Evolutionary conservation across 176 grass and related monocot species (phyloP).

Genomic region (Eremochloa ophiuroides): DNA sequence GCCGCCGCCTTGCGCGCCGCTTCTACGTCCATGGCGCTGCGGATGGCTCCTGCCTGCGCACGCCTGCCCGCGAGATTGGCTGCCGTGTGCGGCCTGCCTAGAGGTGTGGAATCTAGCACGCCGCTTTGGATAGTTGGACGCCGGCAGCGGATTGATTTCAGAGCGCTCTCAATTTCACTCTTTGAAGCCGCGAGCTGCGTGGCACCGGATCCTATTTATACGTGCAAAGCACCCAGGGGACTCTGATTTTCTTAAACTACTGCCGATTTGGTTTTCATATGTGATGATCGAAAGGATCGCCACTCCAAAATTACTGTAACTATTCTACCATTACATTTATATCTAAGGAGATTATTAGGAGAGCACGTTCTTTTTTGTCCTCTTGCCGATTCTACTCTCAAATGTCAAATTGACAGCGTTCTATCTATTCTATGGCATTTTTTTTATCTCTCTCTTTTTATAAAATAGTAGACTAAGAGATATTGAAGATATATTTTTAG

Average conservation of each 20-base stretch:
- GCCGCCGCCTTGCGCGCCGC: constrained; percentile 12
- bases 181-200: not conserved
- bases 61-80: not conserved
- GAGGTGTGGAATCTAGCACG: not conserved
- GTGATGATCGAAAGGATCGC: not conserved
- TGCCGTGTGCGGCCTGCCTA: not conserved
- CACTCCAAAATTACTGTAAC: not conserved
- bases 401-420: not conserved
- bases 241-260: not conserved
- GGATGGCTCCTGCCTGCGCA: not conserved
- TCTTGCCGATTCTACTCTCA: no score
- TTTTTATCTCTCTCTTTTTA: no score
- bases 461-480: no score
- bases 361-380: not conserved
- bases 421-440: not conserved
- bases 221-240: not conserved
- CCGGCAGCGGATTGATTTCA: not conserved
- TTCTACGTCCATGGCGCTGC: constrained; percentile 37
- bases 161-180: no score
- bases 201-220: not conserved
- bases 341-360: not conserved
- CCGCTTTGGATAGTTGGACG: not conserved
- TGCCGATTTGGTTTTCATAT: not conserved
- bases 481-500: no score
- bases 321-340: not conserved